Evolutionary conservation across 192 early-diverging fungal genomes (phyloP).

Genomic region (Backusella parvicylindrica): DNA sequence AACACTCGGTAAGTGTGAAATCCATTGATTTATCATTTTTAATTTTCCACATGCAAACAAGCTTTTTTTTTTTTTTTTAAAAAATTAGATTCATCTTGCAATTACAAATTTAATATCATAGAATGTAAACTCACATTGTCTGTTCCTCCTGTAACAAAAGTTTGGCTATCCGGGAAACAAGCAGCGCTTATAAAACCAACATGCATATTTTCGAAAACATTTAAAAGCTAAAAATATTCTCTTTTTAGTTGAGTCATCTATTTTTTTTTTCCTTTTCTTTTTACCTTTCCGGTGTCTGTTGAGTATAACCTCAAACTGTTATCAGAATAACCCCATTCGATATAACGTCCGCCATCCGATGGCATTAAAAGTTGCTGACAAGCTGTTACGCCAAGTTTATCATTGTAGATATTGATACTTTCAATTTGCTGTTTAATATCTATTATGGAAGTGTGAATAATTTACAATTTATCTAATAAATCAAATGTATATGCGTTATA

Average conservation of each 20-base stretch:
- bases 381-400: constrained; percentile 35
- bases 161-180: constrained; percentile 55
- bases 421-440: constrained; percentile 51
- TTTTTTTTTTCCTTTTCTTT: neutral
- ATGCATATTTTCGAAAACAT: constrained; percentile 61
- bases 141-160: constrained; percentile 57
- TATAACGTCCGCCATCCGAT: constrained; percentile 43
- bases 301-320: constrained; percentile 52
- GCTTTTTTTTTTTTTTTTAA: constrained; percentile 27
- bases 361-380: constrained; percentile 42
- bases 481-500: too few relatives aligned
- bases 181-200: constrained; percentile 54
- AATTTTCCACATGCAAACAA: constrained; percentile 60
- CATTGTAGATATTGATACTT: constrained; percentile 45
- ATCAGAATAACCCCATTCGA: constrained; percentile 66
- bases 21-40: constrained; percentile 39
- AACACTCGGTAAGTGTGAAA: constrained; percentile 47
- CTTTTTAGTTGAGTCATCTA: neutral
- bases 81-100: neutral
- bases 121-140: constrained; percentile 36
- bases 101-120: too few relatives aligned
- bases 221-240: constrained; percentile 32
- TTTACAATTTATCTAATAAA: too few relatives aligned
- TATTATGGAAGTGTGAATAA: too few relatives aligned
- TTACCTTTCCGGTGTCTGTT: constrained; percentile 50